These are phyloP conservation scores for Malassezia sp. DNA, from an alignment of 1,284 basidiomycete species.

Conservation along the genomic window DNA sequence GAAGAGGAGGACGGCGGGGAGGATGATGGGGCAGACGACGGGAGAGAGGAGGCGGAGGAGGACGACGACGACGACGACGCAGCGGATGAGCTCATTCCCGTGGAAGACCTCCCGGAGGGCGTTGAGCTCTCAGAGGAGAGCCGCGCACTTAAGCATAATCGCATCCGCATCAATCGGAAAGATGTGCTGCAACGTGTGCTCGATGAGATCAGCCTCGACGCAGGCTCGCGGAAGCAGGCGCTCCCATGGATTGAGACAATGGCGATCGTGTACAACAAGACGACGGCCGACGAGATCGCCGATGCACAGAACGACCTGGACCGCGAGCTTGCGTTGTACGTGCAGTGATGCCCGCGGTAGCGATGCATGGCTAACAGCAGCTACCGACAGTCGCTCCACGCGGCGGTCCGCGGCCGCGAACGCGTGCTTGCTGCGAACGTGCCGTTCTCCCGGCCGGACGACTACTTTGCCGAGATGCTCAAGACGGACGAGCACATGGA, in stretches of 20 bases:
- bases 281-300: constrained; percentile 52
- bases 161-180: constrained; percentile 41
- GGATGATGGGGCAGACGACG: constrained; percentile 24
- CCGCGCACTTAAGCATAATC: constrained; percentile 27
- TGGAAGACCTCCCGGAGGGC: constrained; percentile 33
- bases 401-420: constrained; percentile 62
- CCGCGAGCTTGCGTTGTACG: constrained; percentile 84
- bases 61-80: constrained; percentile 24
- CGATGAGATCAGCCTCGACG: constrained; percentile 30
- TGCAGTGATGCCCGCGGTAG: constrained; percentile 10
- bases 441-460: constrained; percentile 79
- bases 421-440: constrained; percentile 64
- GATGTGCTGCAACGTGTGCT: constrained; percentile 32
- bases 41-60: constrained; percentile 22
- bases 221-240: constrained; percentile 16
- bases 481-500: constrained; percentile 98
- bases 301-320: constrained; percentile 69
- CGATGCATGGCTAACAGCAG: constrained; percentile 49
- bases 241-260: constrained; percentile 45
- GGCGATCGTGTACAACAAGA: constrained; percentile 26
- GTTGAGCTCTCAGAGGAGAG: constrained; percentile 25
- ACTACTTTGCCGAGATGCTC: constrained; percentile 99
- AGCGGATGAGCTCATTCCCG: constrained; percentile 17
- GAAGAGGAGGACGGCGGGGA: constrained; percentile 25
- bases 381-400: constrained; percentile 86